phyloP scores from a whole-genome alignment of 352 stramenopile genomes.

The Globisporangium spinosum region DNA sequence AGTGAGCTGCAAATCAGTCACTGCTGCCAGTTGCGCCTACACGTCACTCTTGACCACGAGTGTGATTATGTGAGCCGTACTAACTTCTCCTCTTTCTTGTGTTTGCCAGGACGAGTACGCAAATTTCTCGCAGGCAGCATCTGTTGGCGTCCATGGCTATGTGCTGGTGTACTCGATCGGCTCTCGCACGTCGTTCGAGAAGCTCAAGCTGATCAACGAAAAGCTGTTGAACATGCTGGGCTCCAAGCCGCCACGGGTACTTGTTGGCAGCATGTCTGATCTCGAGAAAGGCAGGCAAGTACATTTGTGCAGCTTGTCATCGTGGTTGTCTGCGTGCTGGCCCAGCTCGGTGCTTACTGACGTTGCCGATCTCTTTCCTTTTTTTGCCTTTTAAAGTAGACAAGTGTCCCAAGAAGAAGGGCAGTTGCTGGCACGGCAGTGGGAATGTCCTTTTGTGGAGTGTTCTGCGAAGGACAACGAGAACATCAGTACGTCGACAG shows the following conservation, averaged over 20 bases:
- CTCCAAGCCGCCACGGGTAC: slow-evolving; percentile 90
- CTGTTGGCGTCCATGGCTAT: slow-evolving; percentile 94
- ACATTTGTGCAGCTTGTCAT: neutral
- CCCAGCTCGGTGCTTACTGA: neutral
- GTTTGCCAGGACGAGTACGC: slow-evolving; percentile 91
- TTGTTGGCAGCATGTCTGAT: slow-evolving; percentile 95
- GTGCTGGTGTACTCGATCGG: slow-evolving; percentile 94
- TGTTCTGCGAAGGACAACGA: slow-evolving; percentile 91
- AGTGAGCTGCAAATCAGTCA: neutral
- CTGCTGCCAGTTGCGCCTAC: neutral
- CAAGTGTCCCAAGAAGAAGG: slow-evolving; percentile 85
- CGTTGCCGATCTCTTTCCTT: neutral
- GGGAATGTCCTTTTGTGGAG: slow-evolving; percentile 93
- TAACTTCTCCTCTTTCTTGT: neutral
- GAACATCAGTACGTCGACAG: slow-evolving; percentile 78
- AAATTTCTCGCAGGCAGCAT: slow-evolving; percentile 94
- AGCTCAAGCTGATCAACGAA: slow-evolving; percentile 94
- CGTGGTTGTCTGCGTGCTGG: neutral
- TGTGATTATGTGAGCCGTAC: too few relatives aligned
- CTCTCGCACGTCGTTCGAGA: slow-evolving; percentile 92
- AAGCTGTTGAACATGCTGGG: slow-evolving; percentile 93
- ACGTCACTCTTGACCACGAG: neutral
- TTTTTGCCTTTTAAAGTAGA: slow-evolving; percentile 25
- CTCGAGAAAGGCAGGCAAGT: slow-evolving; percentile 88
- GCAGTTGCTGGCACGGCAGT: slow-evolving; percentile 85